These are phyloP conservation scores for Zea mays DNA, from an alignment of 176 grass and related monocot species.

Conservation along the genomic window Zm-B73-REFERENCE-NAM-5.0 NC_050104.1:26082501-26083000, in stretches of 20 bases:
- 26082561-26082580: conserved; percentile 68
- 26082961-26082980: too few relatives aligned
- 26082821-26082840: conserved; percentile 73
- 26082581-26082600: conserved; percentile 65
- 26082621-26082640: conserved; percentile 78
- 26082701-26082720: conserved; percentile 78
- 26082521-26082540: conserved; percentile 75
- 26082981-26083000: too few relatives aligned
- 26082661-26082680: conserved; percentile 87
- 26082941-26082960: not conserved
- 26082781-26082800: conserved; percentile 85
- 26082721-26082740: conserved; percentile 79
- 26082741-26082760: conserved; percentile 72
- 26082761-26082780: conserved; percentile 82
- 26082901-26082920: not conserved
- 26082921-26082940: not conserved
- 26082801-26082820: conserved; percentile 70
- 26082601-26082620: conserved; percentile 89
- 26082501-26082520: conserved; percentile 73
- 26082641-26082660: conserved; percentile 80
- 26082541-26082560: conserved; percentile 80
- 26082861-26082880: not conserved
- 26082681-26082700: conserved; percentile 75
- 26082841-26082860: not conserved
- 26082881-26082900: not conserved